These are phyloP conservation scores for Limnomonas spitsbergensis DNA, from an alignment of 139 green algal species.

Conservation along the genomic window DNA sequence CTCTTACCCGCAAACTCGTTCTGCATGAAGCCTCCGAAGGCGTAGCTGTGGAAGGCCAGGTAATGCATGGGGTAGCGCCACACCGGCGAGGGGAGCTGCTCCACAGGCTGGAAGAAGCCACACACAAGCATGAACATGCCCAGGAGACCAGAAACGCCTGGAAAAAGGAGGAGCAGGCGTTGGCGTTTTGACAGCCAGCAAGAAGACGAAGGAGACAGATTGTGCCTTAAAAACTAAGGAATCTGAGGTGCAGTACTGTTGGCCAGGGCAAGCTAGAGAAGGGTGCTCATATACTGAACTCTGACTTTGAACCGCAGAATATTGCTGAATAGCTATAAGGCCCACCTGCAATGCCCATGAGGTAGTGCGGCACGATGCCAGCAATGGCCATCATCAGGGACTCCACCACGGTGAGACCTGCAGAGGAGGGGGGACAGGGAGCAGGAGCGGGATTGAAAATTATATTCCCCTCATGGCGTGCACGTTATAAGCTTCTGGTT, in stretches of 20 bases:
- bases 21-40: conserved; percentile 66
- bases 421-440: too few relatives aligned
- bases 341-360: conserved; percentile 63
- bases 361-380: conserved; percentile 59
- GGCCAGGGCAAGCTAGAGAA: too few relatives aligned
- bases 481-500: too few relatives aligned
- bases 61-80: conserved; percentile 67
- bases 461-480: too few relatives aligned
- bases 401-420: conserved; percentile 47
- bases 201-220: too few relatives aligned
- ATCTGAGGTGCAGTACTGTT: too few relatives aligned
- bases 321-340: too few relatives aligned
- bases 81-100: conserved; percentile 52
- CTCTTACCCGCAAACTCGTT: conserved; percentile 35
- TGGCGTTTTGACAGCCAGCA: background rate
- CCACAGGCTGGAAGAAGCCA: conserved; percentile 66
- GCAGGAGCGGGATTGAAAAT: too few relatives aligned
- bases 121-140: conserved; percentile 69
- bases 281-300: too few relatives aligned
- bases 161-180: conserved; percentile 3
- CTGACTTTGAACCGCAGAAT: too few relatives aligned
- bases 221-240: too few relatives aligned
- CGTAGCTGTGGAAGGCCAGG: conserved; percentile 62
- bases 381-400: conserved; percentile 65
- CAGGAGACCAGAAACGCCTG: conserved; percentile 54